A percentile compares a stretch with the other conserved stretches of the same genome.
Evolutionary conservation across 495 filamentous ascomycete genomes (phyloP).

Genomic region (Tuber borchii): DNA sequence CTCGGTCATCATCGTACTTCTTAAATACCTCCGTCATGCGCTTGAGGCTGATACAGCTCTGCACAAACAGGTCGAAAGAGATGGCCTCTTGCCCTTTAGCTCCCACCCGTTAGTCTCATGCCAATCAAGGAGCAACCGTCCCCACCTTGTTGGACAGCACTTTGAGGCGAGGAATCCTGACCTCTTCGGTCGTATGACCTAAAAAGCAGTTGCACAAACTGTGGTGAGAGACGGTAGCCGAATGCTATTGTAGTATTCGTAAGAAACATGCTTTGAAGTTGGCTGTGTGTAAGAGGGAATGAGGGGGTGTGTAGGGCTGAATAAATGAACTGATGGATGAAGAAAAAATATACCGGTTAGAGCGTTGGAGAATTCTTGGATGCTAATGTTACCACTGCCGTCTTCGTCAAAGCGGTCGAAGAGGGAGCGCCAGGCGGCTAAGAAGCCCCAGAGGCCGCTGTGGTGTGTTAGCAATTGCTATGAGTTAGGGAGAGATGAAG

Average conservation of each 20-base stretch:
- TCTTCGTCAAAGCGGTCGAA: constrained; percentile 96
- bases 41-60: constrained; percentile 92
- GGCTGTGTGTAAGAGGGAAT: background rate
- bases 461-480: constrained; percentile 6
- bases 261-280: background rate
- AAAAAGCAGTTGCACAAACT: constrained; percentile 79
- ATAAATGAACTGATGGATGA: background rate
- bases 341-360: constrained; percentile 50
- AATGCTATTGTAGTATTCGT: constrained; percentile 53
- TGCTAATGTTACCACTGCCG: constrained; percentile 73
- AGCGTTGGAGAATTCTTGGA: constrained; percentile 82
- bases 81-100: constrained; percentile 52
- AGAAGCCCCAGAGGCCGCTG: constrained; percentile 82
- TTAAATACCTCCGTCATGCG: constrained; percentile 99
- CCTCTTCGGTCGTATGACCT: constrained; percentile 54
- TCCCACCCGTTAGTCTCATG: constrained; percentile 29
- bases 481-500: background rate
- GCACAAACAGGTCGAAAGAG: constrained; percentile 95
- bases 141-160: constrained; percentile 41
- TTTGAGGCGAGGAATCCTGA: constrained; percentile 40
- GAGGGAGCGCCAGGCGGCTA: constrained; percentile 84
- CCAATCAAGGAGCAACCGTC: constrained; percentile 25
- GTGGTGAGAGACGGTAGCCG: constrained; percentile 78
- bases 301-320: background rate
- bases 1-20: constrained; percentile 93